These are phyloP conservation scores for Penicillium sp. DNA, from an alignment of 2,329 filamentous ascomycete species.

Conservation along the genomic window DNA sequence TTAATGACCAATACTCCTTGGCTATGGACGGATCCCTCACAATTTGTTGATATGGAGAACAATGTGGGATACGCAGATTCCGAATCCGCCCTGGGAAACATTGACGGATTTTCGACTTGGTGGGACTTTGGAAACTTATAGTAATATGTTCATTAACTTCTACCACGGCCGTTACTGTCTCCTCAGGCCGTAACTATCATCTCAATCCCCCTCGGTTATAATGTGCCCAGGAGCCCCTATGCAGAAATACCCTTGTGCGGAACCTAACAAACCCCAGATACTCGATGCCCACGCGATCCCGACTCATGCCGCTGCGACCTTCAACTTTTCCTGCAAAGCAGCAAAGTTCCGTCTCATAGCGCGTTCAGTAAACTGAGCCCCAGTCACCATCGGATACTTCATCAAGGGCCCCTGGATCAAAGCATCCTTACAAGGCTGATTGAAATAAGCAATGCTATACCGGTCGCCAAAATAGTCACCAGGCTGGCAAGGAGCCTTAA, in stretches of 20 bases:
- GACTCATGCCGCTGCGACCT: conserved; percentile 18
- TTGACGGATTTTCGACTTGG: conserved; percentile 36
- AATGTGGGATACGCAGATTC: conserved; percentile 29
- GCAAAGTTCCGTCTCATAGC: conserved; percentile 58
- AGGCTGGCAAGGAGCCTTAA: conserved; percentile 58
- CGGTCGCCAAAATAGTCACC: conserved; percentile 57
- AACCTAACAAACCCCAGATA: conserved; percentile 3
- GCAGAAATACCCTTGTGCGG: conserved; percentile 17
- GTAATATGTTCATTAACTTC: conserved; percentile 24
- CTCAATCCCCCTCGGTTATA: not conserved
- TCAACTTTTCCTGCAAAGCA: conserved; percentile 51
- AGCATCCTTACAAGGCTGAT: conserved; percentile 59
- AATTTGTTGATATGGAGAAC: conserved; percentile 33
- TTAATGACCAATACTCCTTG: conserved; percentile 38
- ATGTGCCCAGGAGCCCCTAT: conserved; percentile 2
- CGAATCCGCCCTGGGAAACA: conserved; percentile 27
- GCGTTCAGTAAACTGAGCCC: conserved; percentile 57
- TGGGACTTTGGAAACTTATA: conserved; percentile 39
- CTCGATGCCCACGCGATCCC: not conserved
- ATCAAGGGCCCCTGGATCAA: conserved; percentile 59
- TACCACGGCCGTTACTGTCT: conserved; percentile 9
- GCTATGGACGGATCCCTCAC: conserved; percentile 34
- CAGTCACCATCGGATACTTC: conserved; percentile 62
- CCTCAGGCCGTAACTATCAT: conserved; percentile 5
- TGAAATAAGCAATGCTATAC: conserved; percentile 66